Evolutionary conservation across 2,329 filamentous ascomycete genomes (phyloP).

Genomic region (Penicillium sumatraense): DNA sequence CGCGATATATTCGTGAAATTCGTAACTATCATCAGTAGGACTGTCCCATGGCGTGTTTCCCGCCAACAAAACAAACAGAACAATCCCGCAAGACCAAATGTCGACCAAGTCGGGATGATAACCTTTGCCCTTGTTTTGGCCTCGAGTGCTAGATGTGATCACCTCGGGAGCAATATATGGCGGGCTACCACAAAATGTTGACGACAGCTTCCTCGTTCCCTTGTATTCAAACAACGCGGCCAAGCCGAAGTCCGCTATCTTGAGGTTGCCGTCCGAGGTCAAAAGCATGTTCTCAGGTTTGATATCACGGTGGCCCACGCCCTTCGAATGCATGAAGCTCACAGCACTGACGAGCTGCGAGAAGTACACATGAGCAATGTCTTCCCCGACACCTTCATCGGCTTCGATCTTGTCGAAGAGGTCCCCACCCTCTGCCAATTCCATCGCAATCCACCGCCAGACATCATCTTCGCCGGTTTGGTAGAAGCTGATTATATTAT

Average conservation of each 20-base stretch:
- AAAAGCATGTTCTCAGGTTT: conserved; percentile 96
- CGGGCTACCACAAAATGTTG: conserved; percentile 91
- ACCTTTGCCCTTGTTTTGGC: conserved; percentile 48
- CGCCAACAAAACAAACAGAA: conserved; percentile 92
- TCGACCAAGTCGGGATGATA: conserved; percentile 77
- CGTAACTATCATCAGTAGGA: conserved; percentile 82
- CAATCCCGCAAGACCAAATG: conserved; percentile 96
- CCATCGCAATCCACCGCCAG: conserved; percentile 99
- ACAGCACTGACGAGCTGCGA: conserved; percentile 87
- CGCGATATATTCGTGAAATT: conserved; percentile 84
- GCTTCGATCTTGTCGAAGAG: conserved; percentile 99
- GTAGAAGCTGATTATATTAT: conserved; percentile 93
- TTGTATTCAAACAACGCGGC: conserved; percentile 92
- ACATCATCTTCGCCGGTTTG: conserved; percentile 79
- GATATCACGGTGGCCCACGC: conserved; percentile 88
- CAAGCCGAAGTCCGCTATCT: conserved; percentile 95
- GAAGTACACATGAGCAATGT: conserved; percentile 97
- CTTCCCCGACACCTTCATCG: conserved; percentile 89
- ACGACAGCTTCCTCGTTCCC: conserved; percentile 78
- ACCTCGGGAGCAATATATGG: conserved; percentile 98
- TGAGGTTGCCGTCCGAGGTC: conserved; percentile 81
- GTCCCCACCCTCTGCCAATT: conserved; percentile 92
- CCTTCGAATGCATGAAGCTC: conserved; percentile 93
- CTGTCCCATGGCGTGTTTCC: conserved; percentile 99
- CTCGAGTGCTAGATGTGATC: conserved; percentile 59